Evolutionary conservation across 495 filamentous ascomycete species (phyloP).

Genomic region (Platismatia glauca): DNA sequence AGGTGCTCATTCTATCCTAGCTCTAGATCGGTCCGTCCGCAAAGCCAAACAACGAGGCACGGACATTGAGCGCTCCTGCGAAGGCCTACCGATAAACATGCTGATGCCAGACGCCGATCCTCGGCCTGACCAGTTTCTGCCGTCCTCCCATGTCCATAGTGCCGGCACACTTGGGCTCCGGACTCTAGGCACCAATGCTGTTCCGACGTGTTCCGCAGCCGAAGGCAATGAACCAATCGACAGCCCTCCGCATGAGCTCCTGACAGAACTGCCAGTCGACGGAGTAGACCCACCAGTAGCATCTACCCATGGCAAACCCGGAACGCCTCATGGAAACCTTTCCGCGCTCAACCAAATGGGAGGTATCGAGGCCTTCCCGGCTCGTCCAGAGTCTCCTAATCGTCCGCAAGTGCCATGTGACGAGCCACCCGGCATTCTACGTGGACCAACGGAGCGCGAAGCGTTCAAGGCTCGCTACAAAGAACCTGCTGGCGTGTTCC

Average conservation of each 20-base stretch:
- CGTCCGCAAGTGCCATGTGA: background rate
- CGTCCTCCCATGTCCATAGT: background rate
- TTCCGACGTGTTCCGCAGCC: background rate
- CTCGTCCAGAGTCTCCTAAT: background rate
- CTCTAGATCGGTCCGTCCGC: constrained; percentile 1
- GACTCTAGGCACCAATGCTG: background rate
- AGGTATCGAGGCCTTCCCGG: background rate
- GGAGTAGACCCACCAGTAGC: background rate
- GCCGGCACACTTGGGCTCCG: background rate
- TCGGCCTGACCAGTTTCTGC: background rate
- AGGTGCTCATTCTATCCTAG: background rate
- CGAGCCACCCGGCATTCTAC: background rate
- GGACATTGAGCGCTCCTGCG: constrained; percentile 1
- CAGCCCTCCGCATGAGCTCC: background rate
- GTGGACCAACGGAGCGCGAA: background rate
- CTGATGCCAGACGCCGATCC: constrained; percentile 3
- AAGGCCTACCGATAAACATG: constrained; percentile 5
- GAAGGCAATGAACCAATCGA: background rate
- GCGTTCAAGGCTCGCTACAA: background rate
- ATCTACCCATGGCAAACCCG: background rate
- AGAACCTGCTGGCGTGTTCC: background rate
- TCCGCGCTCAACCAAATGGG: background rate
- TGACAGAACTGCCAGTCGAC: background rate
- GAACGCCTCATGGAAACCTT: background rate
- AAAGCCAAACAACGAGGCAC: background rate